These are phyloP conservation scores for Clitopilus hobsonii DNA, from an alignment of 768 basidiomycete species.

Conservation along the genomic window DNA sequence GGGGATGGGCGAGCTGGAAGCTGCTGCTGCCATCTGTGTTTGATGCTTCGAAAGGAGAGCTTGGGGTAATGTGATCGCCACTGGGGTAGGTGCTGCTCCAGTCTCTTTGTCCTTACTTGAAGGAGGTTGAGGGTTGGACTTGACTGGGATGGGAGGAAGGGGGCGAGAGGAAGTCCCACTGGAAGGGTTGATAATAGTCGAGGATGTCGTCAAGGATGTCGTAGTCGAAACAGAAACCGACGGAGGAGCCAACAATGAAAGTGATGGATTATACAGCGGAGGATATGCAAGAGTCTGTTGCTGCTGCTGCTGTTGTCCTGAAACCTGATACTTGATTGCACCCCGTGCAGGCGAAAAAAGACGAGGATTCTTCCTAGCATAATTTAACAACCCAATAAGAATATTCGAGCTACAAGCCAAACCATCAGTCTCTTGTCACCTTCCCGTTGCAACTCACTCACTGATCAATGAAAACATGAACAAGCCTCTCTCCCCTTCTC, in stretches of 20 bases:
- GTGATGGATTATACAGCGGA: not conserved
- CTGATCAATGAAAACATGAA: slow-evolving; percentile 59
- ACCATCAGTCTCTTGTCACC: not conserved
- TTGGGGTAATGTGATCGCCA: not conserved
- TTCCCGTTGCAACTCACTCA: slow-evolving; percentile 22
- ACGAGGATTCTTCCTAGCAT: slow-evolving; percentile 47
- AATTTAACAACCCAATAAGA: slow-evolving; percentile 74
- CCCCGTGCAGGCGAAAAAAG: no score
- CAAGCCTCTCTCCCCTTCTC: slow-evolving; percentile 25
- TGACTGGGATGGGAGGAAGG: not conserved
- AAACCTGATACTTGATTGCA: not conserved
- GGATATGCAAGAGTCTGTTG: not conserved
- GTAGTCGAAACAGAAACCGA: not conserved
- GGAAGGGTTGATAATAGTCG: not conserved
- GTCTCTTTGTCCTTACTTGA: not conserved
- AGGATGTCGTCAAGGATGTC: not conserved
- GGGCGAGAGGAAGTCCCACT: not conserved
- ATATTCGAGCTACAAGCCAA: slow-evolving; percentile 70
- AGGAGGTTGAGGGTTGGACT: not conserved
- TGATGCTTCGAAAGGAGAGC: not conserved
- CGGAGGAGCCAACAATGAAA: not conserved
- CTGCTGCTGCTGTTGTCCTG: not conserved
- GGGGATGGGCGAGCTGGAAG: not conserved
- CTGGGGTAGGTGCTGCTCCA: not conserved
- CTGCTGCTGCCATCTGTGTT: not conserved